Base-by-base conservation (phyloP, 2,329 filamentous ascomycete genomes). In the Fusarium pseudograminearum region DNA sequence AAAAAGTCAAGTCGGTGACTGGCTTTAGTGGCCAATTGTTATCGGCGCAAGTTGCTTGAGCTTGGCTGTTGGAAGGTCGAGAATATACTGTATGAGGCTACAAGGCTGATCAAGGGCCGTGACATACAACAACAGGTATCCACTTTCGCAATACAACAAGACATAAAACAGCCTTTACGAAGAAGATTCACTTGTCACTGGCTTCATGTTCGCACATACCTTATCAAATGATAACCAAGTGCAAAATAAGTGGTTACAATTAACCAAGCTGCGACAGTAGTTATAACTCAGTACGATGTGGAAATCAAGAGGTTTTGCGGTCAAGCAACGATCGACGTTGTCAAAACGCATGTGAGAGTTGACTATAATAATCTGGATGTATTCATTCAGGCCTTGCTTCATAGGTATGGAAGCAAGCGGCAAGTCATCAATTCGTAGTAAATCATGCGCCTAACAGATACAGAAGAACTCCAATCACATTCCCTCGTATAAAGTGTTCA, bases 101-200 rank as follows among this genome's bases (percentile, higher is more conserved):
- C 77, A 73, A 79, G 78, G 77, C 77, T 78, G 75, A 76, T 72
- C 74, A 73, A 72, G 58, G 47, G 64, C 67, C 69, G 53, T 61
- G 55, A 53, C 54, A 67, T 66, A 54, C 63, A 62, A 64, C 44
- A 34, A 26, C 44, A 45, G 57, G 73, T 72, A 70, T 72, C 73
- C 70, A 71, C 70, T 60, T 62, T 42, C 50, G 47, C 45, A 51
- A 42, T 34, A 34, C 30, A 61, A 28, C 24, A 51, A 20, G 36
- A 16, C 18, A 50, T 36, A 15, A 8, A 40, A 18, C 20, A 28
- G 38, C 24, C n/a, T 15, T 28, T 14, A 16, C 33, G 11, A 18
- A 20, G 34, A 50, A 22, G 9, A 51, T 16, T 51, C 12, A 7
- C 24, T 2, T 20, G 3, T 12, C 11, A 36, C 47, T 30, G 28